These are phyloP conservation scores for Monascus purpureus DNA, from an alignment of 495 filamentous ascomycete genomes.

Conservation along the genomic window DNA sequence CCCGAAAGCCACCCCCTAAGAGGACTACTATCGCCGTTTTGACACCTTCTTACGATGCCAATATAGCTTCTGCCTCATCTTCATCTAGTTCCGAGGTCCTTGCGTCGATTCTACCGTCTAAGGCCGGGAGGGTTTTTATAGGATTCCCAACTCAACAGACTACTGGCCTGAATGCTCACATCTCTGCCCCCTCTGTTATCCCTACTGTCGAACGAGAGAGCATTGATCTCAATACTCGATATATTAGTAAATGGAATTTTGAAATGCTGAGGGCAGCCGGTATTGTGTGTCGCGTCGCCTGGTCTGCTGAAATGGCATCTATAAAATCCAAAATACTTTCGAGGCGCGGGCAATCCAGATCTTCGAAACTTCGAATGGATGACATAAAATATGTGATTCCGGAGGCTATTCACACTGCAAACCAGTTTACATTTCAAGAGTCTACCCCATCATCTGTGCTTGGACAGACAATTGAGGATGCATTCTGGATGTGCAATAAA, in stretches of 20 bases:
- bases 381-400: slow-evolving; percentile 55
- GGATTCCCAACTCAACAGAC: slow-evolving; percentile 97
- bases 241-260: slow-evolving; percentile 89
- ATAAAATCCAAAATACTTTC: slow-evolving; percentile 36
- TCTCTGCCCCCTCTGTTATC: slow-evolving; percentile 97
- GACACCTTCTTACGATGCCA: slow-evolving; percentile 82
- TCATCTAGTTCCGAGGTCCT: slow-evolving; percentile 64
- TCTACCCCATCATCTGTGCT: slow-evolving; percentile 77
- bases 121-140: slow-evolving; percentile 84
- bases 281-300: slow-evolving; percentile 78
- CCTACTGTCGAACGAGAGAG: slow-evolving; percentile 97
- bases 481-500: slow-evolving; percentile 85
- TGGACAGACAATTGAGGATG: slow-evolving; percentile 73
- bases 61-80: slow-evolving; percentile 43
- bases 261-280: slow-evolving; percentile 88
- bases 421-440: slow-evolving; percentile 70
- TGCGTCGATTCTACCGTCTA: slow-evolving; percentile 75
- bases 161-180: slow-evolving; percentile 82
- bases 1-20: slow-evolving; percentile 91
- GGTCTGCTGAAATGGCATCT: slow-evolving; percentile 68
- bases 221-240: slow-evolving; percentile 90
- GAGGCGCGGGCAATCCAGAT: slow-evolving; percentile 24
- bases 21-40: slow-evolving; percentile 70
- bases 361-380: slow-evolving; percentile 42
- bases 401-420: slow-evolving; percentile 54